These are phyloP conservation scores for Macrolepiota dolichaula DNA, from an alignment of 768 basidiomycete species.

Conservation along the genomic window DNA sequence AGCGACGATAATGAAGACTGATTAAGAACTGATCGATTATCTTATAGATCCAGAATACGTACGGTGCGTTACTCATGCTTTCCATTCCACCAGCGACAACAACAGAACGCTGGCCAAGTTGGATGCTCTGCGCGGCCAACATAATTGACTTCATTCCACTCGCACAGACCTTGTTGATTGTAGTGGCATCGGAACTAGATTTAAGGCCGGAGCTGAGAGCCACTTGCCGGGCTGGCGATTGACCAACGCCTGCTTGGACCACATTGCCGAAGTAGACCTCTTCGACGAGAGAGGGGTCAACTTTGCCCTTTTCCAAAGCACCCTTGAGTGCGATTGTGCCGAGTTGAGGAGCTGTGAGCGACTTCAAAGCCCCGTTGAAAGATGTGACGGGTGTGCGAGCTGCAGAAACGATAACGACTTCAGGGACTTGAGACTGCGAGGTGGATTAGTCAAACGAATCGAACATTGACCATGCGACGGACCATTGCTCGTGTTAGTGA, in stretches of 20 bases:
- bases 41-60: conserved; percentile 32
- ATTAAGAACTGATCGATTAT: background rate
- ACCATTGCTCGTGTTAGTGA: conserved; percentile 53
- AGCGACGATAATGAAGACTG: conserved; percentile 5
- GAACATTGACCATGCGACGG: conserved; percentile 14
- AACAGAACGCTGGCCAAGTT: conserved; percentile 78
- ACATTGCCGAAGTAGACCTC: conserved; percentile 98
- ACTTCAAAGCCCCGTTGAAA: conserved; percentile 85
- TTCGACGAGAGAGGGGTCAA: conserved; percentile 82
- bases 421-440: conserved; percentile 43
- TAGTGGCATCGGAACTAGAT: conserved; percentile 89
- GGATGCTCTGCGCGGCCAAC: conserved; percentile 87
- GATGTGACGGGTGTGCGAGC: conserved; percentile 93
- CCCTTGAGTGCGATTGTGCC: conserved; percentile 87
- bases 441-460: background rate
- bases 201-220: conserved; percentile 87
- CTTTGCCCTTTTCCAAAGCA: conserved; percentile 75
- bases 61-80: conserved; percentile 99
- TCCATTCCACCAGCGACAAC: conserved; percentile 98
- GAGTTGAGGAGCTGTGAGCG: conserved; percentile 87
- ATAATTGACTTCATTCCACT: conserved; percentile 96
- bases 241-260: conserved; percentile 95
- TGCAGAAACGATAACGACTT: conserved; percentile 93
- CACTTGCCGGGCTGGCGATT: conserved; percentile 97
- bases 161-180: conserved; percentile 99